Conservation (phyloP, 2,329 filamentous ascomycete genomes). For the Xylariomycetidae sp. region DNA sequence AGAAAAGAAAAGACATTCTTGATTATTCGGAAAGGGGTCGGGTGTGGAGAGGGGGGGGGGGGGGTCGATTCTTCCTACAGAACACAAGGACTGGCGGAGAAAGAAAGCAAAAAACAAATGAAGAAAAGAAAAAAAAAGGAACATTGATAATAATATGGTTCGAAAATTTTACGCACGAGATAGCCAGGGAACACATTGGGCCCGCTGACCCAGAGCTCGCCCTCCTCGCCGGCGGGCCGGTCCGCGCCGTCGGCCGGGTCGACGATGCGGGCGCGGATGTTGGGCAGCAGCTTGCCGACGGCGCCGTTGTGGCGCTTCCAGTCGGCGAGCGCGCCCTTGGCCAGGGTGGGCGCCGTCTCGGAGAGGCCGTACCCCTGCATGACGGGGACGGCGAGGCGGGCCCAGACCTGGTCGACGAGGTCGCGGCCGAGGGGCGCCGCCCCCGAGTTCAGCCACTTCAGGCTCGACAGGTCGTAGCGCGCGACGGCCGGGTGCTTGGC, state of each 20-base stretch:
- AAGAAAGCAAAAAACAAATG: no score
- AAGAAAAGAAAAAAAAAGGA: no score
- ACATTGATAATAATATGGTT: no score
- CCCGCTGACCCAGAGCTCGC: constrained; percentile 74
- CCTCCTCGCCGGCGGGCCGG: constrained; percentile 55
- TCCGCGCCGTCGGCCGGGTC: constrained; percentile 52
- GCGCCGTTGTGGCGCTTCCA: constrained; percentile 75
- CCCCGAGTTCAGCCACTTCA: constrained; percentile 83
- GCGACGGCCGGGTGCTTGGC: constrained; percentile 73
- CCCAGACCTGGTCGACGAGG: constrained; percentile 70
- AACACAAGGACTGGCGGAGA: no score
- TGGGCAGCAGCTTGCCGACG: constrained; percentile 72
- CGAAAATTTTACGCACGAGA: no score
- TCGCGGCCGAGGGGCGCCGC: constrained; percentile 81
- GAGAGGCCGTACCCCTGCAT: constrained; percentile 93
- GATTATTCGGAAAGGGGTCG: no score
- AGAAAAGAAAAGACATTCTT: no score
- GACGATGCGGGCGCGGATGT: constrained; percentile 79
- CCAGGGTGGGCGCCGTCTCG: constrained; percentile 78
- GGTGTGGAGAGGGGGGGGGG: no score
- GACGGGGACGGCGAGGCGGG: constrained; percentile 69
- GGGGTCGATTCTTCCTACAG: no score
- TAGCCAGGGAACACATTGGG: constrained; percentile 81
- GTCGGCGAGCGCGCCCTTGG: constrained; percentile 67
- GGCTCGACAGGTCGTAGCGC: constrained; percentile 72